phyloP scores from a whole-genome alignment of 2,329 filamentous ascomycete genomes.

The Aspergillus sp. region DNA sequence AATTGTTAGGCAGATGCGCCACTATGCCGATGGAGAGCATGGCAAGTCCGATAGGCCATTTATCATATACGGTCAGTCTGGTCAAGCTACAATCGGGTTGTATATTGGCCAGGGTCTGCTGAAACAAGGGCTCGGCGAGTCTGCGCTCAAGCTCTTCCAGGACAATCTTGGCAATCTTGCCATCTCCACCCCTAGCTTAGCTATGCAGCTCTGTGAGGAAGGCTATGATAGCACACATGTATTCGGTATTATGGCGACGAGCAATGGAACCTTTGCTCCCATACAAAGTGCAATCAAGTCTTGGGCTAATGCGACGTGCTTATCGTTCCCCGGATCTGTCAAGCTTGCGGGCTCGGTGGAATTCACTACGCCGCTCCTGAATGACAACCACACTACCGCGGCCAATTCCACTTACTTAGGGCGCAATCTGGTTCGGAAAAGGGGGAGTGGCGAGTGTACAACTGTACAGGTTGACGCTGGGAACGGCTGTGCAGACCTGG shows the following conservation, averaged over 20 bases:
- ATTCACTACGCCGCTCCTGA: slow-evolving; percentile 2
- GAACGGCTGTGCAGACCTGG: slow-evolving; percentile 15
- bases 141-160: slow-evolving; percentile 33
- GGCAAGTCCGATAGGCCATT: slow-evolving; percentile 21
- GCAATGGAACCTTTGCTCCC: slow-evolving; percentile 33
- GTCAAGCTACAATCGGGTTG: slow-evolving; percentile 34
- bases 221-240: slow-evolving; percentile 33
- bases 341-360: slow-evolving; percentile 1
- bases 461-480: neutral
- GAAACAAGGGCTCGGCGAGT: slow-evolving; percentile 21
- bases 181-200: slow-evolving; percentile 30
- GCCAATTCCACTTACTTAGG: neutral
- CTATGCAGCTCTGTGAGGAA: slow-evolving; percentile 41
- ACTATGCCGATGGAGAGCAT: slow-evolving; percentile 30
- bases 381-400: neutral
- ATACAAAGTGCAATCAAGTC: slow-evolving; percentile 26
- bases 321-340: slow-evolving; percentile 8
- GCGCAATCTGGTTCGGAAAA: neutral
- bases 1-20: slow-evolving; percentile 30
- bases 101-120: slow-evolving; percentile 39
- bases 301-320: slow-evolving; percentile 15
- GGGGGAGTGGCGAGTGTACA: neutral
- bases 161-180: slow-evolving; percentile 25
- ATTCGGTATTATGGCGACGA: slow-evolving; percentile 38
- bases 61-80: slow-evolving; percentile 35